Evolutionary conservation across 2,329 filamentous ascomycete genomes (phyloP).

Genomic region (Epichloe festucae): DNA sequence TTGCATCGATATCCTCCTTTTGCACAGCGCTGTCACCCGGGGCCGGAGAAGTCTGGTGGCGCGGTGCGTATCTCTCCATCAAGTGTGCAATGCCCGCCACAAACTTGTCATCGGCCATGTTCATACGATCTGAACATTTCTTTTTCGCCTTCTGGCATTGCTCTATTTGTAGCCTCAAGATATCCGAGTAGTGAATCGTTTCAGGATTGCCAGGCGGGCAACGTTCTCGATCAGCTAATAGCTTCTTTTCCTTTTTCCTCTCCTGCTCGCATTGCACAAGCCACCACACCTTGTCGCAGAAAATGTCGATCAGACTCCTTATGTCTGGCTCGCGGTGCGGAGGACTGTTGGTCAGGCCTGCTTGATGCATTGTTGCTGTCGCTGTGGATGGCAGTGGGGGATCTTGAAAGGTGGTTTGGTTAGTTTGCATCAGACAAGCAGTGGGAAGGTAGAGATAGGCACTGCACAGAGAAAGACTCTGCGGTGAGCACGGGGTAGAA

Average conservation of each 20-base stretch:
- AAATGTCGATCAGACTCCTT: slow-evolving; percentile 9
- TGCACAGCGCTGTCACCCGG: neutral
- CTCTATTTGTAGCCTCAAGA: slow-evolving; percentile 10
- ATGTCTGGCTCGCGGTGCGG: slow-evolving; percentile 1
- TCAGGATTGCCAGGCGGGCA: slow-evolving; percentile 10
- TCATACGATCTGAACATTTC: slow-evolving; percentile 5
- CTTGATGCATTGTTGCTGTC: neutral
- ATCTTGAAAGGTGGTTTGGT: neutral
- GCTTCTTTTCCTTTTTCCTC: slow-evolving; percentile 9
- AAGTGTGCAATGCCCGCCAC: neutral
- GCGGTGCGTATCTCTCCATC: neutral
- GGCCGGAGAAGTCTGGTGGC: neutral
- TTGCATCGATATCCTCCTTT: slow-evolving; percentile 1
- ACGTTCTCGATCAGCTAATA: slow-evolving; percentile 8
- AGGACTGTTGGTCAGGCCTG: neutral
- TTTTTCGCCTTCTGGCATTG: slow-evolving; percentile 4
- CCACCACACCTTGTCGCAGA: slow-evolving; percentile 12
- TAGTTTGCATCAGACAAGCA: neutral
- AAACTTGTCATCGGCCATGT: slow-evolving; percentile 4
- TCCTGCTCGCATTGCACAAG: slow-evolving; percentile 9
- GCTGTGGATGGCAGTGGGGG: slow-evolving; percentile 1
- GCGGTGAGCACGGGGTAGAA: no score
- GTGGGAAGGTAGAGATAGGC: no score
- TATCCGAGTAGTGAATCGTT: slow-evolving; percentile 10
- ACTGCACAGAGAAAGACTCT: no score